phyloP scores from a whole-genome alignment of 129 eudicot species.

The Helianthus tuberosus region DNA sequence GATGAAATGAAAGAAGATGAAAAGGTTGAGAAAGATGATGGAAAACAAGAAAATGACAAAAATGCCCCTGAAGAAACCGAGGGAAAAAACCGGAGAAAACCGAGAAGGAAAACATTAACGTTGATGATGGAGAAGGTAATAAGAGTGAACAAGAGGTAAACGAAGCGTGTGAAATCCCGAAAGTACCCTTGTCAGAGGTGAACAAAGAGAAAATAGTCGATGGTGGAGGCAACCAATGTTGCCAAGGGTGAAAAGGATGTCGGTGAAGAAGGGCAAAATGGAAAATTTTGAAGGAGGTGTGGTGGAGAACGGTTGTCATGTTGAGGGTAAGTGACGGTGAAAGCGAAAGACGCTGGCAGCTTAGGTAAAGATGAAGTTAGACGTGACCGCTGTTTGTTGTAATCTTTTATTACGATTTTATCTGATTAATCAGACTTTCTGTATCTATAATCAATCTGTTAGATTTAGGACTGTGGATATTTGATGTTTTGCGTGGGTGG shows the following conservation, averaged over 20 bases:
- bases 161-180: not conserved
- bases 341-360: too few species aligned
- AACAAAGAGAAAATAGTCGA: not conserved
- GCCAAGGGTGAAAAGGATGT: constrained; percentile 3
- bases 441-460: too few species aligned
- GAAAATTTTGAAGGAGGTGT: not conserved
- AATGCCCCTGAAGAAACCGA: constrained; percentile 20
- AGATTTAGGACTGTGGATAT: not conserved
- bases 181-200: too few species aligned
- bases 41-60: constrained; percentile 29
- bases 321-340: not conserved
- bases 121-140: constrained; percentile 22
- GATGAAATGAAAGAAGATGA: constrained; percentile 28
- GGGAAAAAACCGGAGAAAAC: too few species aligned
- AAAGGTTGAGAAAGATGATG: too few species aligned
- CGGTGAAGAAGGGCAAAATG: constrained; percentile 28
- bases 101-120: not conserved
- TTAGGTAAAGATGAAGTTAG: not conserved
- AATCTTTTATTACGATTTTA: too few species aligned
- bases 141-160: constrained; percentile 34
- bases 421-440: too few species aligned
- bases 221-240: not conserved
- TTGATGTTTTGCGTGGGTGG: not conserved
- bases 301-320: not conserved
- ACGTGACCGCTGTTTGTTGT: not conserved